Base-by-base conservation (phyloP, 345 rosid genomes). In the Camelina sativa region DNA sequence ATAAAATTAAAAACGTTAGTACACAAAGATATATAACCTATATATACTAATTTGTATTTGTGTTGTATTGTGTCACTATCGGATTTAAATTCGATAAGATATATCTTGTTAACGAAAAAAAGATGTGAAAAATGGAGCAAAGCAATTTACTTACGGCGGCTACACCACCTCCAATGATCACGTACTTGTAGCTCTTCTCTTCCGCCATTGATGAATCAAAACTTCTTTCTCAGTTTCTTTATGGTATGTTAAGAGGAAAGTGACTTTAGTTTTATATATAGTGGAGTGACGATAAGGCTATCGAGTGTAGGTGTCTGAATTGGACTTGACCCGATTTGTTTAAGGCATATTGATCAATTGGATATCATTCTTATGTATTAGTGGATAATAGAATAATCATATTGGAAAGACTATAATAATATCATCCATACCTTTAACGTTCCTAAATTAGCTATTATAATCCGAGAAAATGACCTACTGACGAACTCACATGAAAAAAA, bases 81-180 rank as follows among this genome's bases (percentile, higher is more conserved):
- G 43, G 11, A 38, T 38, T 40, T 40, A 44, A 44, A 12, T 13
- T 44, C 8, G 2, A 44, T 13, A 6, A 44, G 4, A 44, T 5
- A 44, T 1, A 15, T 5, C 6, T 41, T 13, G 16, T 43, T 43
- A 5, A 7, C 4, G 16, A 47, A 47, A 46, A 47, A 47, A 5
- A 41, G 11, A 11, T 3, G 50, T 44, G 5, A 13, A 44, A 47
- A n/a, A 47, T 47, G 10, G 20, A 46, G 8, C 16, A 47, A 16
- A 47, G 52, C 20, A 47, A 16, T n/a, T n/a, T 47, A 47, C 52
- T 47, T 47, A 47, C 52, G 20, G 20, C 52, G 20, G 52, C 52
- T n/a, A 47, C 51, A 7, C 51, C 51, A 47, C 51, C 51, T 47
- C 51, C 51, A 7, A 47, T 47, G 51, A 47, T 47, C 51, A 47